These are phyloP conservation scores for Trichothecium roseum DNA, from an alignment of 2,329 filamentous ascomycete genomes.

Conservation along the genomic window DNA sequence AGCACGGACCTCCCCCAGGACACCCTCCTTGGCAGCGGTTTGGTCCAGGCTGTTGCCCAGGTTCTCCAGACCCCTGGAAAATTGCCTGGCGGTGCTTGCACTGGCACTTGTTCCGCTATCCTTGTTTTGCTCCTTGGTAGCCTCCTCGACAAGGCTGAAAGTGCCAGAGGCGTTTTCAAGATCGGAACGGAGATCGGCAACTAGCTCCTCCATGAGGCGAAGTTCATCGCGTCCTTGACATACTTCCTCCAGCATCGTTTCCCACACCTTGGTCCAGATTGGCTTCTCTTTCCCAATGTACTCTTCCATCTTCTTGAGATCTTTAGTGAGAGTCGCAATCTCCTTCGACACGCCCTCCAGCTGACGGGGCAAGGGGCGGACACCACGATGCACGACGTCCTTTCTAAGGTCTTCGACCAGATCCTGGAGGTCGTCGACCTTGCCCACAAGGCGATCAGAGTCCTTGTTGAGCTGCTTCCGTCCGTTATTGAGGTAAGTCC, in stretches of 20 bases:
- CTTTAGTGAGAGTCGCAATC: slow-evolving; percentile 67
- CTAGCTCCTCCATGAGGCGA: slow-evolving; percentile 91
- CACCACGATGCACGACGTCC: slow-evolving; percentile 87
- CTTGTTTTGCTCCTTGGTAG: slow-evolving; percentile 95
- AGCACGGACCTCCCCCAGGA: slow-evolving; percentile 86
- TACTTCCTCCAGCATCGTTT: slow-evolving; percentile 90
- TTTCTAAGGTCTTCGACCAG: slow-evolving; percentile 93
- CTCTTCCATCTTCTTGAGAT: slow-evolving; percentile 89
- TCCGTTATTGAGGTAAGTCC: slow-evolving; percentile 73
- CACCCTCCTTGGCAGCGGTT: slow-evolving; percentile 74
- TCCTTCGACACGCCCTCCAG: slow-evolving; percentile 85
- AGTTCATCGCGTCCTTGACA: slow-evolving; percentile 93
- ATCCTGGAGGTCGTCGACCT: slow-evolving; percentile 96
- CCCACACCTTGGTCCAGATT: slow-evolving; percentile 98
- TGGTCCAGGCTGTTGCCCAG: slow-evolving; percentile 55
- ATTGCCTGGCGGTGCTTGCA: slow-evolving; percentile 41
- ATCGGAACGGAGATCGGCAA: slow-evolving; percentile 86
- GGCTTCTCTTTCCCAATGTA: slow-evolving; percentile 88
- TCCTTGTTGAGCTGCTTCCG: slow-evolving; percentile 82
- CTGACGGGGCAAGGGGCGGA: slow-evolving; percentile 81
- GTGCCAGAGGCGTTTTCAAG: slow-evolving; percentile 90
- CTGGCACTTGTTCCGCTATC: slow-evolving; percentile 46
- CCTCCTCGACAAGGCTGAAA: slow-evolving; percentile 90
- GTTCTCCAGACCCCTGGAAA: slow-evolving; percentile 43
- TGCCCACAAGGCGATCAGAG: slow-evolving; percentile 79